Base-by-base conservation (phyloP, 129 eudicot genomes). In the Pseudognaphalium luteoalbum region DNA sequence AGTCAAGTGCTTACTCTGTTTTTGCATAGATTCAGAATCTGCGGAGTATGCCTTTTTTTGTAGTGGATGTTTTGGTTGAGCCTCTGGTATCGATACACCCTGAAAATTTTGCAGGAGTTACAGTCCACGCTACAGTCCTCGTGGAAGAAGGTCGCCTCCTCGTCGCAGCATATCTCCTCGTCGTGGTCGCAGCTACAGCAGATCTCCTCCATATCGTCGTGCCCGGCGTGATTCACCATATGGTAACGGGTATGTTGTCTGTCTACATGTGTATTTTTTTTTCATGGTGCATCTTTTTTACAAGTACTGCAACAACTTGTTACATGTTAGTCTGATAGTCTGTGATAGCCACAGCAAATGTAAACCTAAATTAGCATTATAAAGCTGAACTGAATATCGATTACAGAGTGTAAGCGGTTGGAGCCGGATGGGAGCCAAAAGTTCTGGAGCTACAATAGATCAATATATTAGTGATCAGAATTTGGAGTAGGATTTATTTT, bases 151-250 rank as follows among this genome's bases (percentile, higher is more conserved):
- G 78, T 72, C 85, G 12, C 80, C 88, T 34, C 82, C 86, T 50
- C 83, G 85, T 44, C 82, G 83, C 25, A 84, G 88, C 79, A 75
- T 82, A 51, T 84, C 93, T 12, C 93, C 93, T 39, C 88, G 85
- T 42, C 83, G 85, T 9, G 86, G 86, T 5, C 87, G 87, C 25
- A 86, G 85, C 85, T 75, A 68, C 80, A 87, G 89, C 77, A 87
- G 89, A 72, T 87, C 91, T 1, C 88, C 84, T 67, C 29, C 70
- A 17, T 85, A 75, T 81, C 88, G 85, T 33, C 88, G 84, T 34
- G 67, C 81, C 32, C 83, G 83, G 33, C 87, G 89, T 56, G 89
- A 76, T 72, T 88, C 90, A 35, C 90, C 93, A 10, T 85, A 85
- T 81, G 88, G 76, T 20, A 88, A 88, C 19, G 90, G 93, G 93